phyloP scores from a whole-genome alignment of 2,329 filamentous ascomycete species.

The Teratosphaeria viscida region DNA sequence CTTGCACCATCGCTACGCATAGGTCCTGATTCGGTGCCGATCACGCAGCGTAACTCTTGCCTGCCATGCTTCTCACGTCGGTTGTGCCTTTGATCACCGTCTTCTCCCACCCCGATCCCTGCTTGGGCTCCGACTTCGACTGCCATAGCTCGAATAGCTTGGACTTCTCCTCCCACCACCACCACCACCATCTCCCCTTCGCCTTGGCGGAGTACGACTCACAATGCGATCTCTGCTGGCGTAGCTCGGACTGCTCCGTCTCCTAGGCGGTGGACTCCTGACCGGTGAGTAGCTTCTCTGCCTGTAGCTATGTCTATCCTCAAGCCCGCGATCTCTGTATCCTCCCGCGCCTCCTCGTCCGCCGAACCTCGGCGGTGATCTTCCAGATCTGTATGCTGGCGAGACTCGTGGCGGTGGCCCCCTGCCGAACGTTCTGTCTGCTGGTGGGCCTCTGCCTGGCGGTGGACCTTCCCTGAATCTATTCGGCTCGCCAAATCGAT shows the following conservation, averaged over 20 bases:
- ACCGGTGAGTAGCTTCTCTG: conserved; percentile 14
- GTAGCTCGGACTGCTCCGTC: conserved; percentile 28
- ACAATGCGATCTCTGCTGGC: conserved; percentile 15
- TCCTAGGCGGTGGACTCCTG: conserved; percentile 13
- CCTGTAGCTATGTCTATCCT: conserved; percentile 18
- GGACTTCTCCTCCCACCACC: conserved; percentile 10
- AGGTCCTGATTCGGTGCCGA: background rate
- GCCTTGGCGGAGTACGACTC: conserved; percentile 15
- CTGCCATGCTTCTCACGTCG: background rate
- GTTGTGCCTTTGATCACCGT: conserved; percentile 5
- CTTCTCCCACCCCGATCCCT: conserved; percentile 15
- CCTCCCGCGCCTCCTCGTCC: conserved; percentile 15
- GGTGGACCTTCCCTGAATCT: conserved; percentile 19
- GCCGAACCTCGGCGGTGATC: conserved; percentile 17
- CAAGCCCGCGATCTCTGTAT: conserved; percentile 19
- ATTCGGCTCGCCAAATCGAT: conserved; percentile 31
- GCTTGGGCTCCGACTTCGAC: conserved; percentile 14
- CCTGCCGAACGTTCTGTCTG: conserved; percentile 13
- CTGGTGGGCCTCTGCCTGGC: conserved; percentile 16
- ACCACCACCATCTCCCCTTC: conserved; percentile 6
- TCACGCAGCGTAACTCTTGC: background rate
- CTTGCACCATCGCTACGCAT: background rate
- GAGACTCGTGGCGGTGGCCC: conserved; percentile 16
- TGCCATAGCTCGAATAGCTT: conserved; percentile 13
- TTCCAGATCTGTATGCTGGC: conserved; percentile 12